Base-by-base conservation (phyloP, 2,329 filamentous ascomycete genomes). In the Leptosphaerulina australis region DNA sequence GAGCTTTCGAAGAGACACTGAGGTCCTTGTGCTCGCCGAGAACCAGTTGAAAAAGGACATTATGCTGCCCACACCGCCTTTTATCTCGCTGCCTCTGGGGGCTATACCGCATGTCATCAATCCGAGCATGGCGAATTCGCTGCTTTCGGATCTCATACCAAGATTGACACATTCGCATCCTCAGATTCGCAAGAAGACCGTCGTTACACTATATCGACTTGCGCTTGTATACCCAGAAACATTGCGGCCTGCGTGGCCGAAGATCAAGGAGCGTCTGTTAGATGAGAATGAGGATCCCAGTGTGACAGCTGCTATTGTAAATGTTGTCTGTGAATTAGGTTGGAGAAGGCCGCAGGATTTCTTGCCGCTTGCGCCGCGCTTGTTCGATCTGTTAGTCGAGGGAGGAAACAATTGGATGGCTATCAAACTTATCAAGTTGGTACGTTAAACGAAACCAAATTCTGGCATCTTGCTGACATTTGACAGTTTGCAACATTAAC, bases 391-490 rank as follows among this genome's bases (percentile, higher is more conserved):
- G 14, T 78, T 99, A 20, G 92, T 97, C 10, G 88, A 95, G 53
- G 88, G 91, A 47, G 88, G 88, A 28, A 97, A 99, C 74, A 99
- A 99, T 74, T 99, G 94, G 94, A 97, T 99, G 93, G 92, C 92
- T 51, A 99, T 99, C 70, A 99, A 99, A 72, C 84, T 99, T 56
- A 97, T 99, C 72, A 99, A 99, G 76, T 82, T 99, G 56, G 90
- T 93, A 72, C 60, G 83, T 76, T 10, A n/a, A 1, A 10, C 9
- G 11, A 3, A 4, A 8, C 12, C 5, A 21, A 12, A 11, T 24
- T 3, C 11, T 8, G 2, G 10, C 17, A 4, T n/a, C 17, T 11
- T 36, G 31, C 61, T 69, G 21, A 56, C 62, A 28, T 28, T 8
- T 1, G 21, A 1, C 66, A 95, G 88, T 99, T 99, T 80, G 93